phyloP scores from a whole-genome alignment of 208 protist species.

The Naegleria gruberi region DNA sequence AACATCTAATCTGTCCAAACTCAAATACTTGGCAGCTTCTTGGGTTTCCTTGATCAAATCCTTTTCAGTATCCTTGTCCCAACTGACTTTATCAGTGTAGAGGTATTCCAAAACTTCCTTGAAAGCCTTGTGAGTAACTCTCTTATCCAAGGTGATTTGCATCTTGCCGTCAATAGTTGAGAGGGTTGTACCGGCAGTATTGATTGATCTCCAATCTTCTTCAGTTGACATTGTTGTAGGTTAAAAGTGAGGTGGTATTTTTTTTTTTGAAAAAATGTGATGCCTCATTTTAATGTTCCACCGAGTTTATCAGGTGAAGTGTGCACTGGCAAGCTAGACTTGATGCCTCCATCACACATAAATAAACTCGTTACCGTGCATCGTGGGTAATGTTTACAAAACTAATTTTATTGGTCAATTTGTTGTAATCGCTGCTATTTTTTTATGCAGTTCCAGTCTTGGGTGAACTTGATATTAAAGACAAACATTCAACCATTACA shows the following conservation, averaged over 20 bases:
- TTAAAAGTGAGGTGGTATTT: background rate
- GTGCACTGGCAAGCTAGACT: too few species aligned
- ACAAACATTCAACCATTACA: too few species aligned
- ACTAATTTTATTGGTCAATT: too few species aligned
- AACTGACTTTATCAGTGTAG: constrained; percentile 20
- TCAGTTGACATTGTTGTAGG: background rate
- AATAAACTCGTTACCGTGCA: too few species aligned
- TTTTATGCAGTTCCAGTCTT: too few species aligned
- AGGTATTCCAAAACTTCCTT: constrained; percentile 24
- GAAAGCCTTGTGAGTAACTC: constrained; percentile 12
- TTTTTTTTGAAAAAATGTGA: background rate
- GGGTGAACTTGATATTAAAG: too few species aligned
- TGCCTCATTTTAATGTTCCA: background rate
- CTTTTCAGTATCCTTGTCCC: constrained; percentile 14
- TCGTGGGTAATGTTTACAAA: too few species aligned
- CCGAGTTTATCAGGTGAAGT: too few species aligned
- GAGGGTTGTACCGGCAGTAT: background rate
- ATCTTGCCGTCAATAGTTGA: background rate
- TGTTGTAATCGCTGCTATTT: too few species aligned
- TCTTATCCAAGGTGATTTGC: constrained; percentile 11
- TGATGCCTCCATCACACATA: too few species aligned
- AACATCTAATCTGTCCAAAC: background rate
- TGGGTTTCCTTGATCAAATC: constrained; percentile 9
- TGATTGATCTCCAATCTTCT: background rate
- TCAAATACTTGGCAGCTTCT: constrained; percentile 9